Evolutionary conservation across 805 yeast species (phyloP), one percentile per base, ranked within the genome.

Genomic region (Metschnikowia chrysomelidarum): DNA sequence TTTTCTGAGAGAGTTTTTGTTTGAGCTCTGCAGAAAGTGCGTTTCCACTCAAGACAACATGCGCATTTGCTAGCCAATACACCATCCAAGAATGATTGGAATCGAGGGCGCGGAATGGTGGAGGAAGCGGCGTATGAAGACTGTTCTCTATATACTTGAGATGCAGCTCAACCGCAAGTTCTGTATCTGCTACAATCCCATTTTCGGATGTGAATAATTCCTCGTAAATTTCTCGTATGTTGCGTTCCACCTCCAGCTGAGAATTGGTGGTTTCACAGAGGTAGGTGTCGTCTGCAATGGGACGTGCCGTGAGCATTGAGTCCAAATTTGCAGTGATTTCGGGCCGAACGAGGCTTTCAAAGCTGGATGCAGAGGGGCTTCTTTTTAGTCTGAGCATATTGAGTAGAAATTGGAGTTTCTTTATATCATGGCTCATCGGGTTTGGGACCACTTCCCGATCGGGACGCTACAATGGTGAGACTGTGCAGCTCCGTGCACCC

Each of bases 61-160:
- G 46, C 4, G 62, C 68, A 53, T 87, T 87, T 28, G 75, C 54
- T 5, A 82, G 60, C 98, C 98, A 93, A 55, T 84, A 91, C 1
- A 85, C 40, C 51, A 91, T 62, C 98, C 98, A 93, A 0, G 95
- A 80, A 41, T 82, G 88, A n/a, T 93, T 84, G 0, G 97, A 93
- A 58, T 91, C 97, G 30, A 87, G 65, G 0, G 72, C 71, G 3
- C 58, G 53, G 55, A 73, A 82, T 7, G 57, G 62, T 2, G 60
- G 44, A 0, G 88, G 84, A 18, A 84, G 64, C 12, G 70, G 62
- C 8, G 59, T 53, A 7, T 54, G 47, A 16, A 78, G 59, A 13
- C 65, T 62, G n/a, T 52, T 39, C 14, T 62, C 56, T 10, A 76
- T 56, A 50, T 69, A 83, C 32, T 44, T 41, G 7, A 54, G 36